phyloP scores from a whole-genome alignment of 192 early-diverging fungal species.

The Pecoramyces ruminantium region DNA sequence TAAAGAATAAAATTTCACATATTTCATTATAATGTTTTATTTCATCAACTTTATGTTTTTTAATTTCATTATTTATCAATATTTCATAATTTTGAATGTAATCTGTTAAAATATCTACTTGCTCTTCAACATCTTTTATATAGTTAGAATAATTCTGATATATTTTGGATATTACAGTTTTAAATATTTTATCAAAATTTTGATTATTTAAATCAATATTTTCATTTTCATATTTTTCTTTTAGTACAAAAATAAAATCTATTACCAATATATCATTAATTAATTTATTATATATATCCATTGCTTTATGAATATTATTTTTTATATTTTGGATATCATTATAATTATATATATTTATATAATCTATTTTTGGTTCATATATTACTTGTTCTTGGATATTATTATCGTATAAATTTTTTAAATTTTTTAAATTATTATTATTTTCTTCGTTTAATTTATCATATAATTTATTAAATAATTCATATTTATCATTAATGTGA shows the following conservation, averaged over 20 bases:
- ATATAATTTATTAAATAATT: neutral
- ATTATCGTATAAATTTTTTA: neutral
- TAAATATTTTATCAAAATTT: neutral
- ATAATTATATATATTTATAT: neutral
- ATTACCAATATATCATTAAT: neutral
- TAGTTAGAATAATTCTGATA: neutral
- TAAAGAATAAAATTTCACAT: neutral
- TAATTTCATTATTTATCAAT: neutral
- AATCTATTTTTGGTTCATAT: neutral
- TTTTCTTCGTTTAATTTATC: neutral
- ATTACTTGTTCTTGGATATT: neutral
- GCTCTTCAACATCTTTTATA: neutral
- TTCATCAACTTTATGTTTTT: neutral
- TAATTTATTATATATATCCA: neutral
- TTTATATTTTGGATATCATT: neutral
- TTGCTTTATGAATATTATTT: neutral
- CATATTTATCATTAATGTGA: neutral
- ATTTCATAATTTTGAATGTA: neutral
- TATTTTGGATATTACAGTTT: neutral
- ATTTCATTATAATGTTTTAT: neutral
- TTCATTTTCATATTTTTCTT: neutral
- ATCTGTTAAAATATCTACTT: neutral
- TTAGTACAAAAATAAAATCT: neutral
- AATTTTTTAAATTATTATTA: neutral
- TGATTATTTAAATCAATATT: neutral